phyloP scores from a whole-genome alignment of 805 yeast species.

The Metschnikowia amazonensis region DNA sequence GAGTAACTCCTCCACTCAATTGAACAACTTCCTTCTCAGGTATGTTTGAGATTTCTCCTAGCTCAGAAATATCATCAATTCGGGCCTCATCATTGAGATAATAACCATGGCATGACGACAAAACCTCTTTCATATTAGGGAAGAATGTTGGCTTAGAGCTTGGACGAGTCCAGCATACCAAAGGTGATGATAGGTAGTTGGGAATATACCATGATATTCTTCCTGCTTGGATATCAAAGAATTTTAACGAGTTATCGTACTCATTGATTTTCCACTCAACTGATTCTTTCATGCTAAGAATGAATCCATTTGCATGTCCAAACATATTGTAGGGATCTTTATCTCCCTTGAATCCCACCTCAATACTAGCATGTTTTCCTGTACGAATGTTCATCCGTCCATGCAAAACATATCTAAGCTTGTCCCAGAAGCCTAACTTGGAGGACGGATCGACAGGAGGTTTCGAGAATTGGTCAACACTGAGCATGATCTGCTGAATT shows the following conservation, averaged over 20 bases:
- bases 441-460: constrained; percentile 87
- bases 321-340: constrained; percentile 73
- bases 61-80: neutral
- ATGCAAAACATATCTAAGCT: constrained; percentile 70
- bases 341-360: constrained; percentile 67
- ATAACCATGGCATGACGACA: constrained; percentile 48
- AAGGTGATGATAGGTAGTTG: constrained; percentile 53
- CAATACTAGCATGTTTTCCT: constrained; percentile 46
- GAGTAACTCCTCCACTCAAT: constrained; percentile 57
- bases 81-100: constrained; percentile 32
- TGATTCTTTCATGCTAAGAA: constrained; percentile 63
- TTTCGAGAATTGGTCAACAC: constrained; percentile 79
- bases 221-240: constrained; percentile 60
- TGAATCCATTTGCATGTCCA: constrained; percentile 69
- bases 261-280: constrained; percentile 61
- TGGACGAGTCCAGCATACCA: constrained; percentile 57
- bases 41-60: neutral
- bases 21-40: constrained; percentile 53
- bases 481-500: constrained; percentile 71
- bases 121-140: constrained; percentile 41
- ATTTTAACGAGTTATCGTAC: constrained; percentile 62
- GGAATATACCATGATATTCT: constrained; percentile 71
- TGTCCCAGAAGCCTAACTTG: constrained; percentile 92
- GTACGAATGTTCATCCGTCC: constrained; percentile 58
- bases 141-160: constrained; percentile 43